Base-by-base conservation (phyloP, 805 yeast genomes). In the Wickerhamiella hasegawae region DNA sequence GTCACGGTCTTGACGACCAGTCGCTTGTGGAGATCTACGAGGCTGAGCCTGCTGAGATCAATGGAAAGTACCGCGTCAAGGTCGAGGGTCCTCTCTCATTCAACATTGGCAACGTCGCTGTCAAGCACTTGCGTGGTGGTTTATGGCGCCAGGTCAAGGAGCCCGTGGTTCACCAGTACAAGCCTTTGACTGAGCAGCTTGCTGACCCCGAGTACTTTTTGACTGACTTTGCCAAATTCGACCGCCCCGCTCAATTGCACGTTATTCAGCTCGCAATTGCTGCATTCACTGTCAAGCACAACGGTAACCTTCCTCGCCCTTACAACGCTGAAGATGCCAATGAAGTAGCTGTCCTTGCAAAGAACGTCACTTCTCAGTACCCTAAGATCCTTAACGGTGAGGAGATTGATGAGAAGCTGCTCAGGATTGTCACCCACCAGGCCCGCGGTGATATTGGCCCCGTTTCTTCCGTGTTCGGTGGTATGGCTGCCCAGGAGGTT, bases 11-110 rank as follows among this genome's bases (percentile, higher is more conserved):
- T 36, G 82, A 85, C 62, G 94, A 83, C 57, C 97, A 96, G 14
- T 79, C 80, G 48, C 79, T 61, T 52, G 94, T 90, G 37, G 80
- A 77, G 55, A 84, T 90, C 49, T 53, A 78, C 11, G 97, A 85
- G 58, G 76, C 85, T 25, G 70, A 75, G 51, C 97, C 97, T 27
- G 66, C 66, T 42, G 61, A 83, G 42, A 81, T 85, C 54, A 75
- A 74, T 45, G 93, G 87, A 4, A 59, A 68, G 37, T 68, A 83
- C 12, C 73, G 65, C 53, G 71, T 90, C 35, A 77, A 74, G 51
- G 96, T 84, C 1, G 65, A 79, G 40, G 98, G 97, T 12, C 98
- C 98, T n/a, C 84, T 71, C 53, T 92, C 96, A 2, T 90, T 80
- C 65, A 74, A 71, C 52, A 71, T 87, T 40, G 72, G 68, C 12